These are phyloP conservation scores for Yarrowia yakushimensis DNA, from an alignment of 805 yeast genomes.

Conservation along the genomic window DNA sequence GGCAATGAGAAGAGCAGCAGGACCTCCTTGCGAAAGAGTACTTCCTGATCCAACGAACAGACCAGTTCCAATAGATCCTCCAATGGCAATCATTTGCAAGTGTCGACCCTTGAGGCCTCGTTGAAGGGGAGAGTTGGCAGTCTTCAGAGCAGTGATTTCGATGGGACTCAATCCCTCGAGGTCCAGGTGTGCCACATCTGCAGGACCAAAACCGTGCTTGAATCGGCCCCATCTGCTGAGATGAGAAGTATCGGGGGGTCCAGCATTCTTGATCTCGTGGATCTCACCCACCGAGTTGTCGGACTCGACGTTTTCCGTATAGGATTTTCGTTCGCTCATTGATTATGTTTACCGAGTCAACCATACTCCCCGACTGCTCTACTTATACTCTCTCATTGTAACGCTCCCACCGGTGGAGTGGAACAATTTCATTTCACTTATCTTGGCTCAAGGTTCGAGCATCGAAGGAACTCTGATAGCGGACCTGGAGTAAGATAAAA, in stretches of 20 bases:
- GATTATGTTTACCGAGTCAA: background rate
- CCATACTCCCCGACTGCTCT: background rate
- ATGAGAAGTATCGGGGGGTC: constrained; percentile 5
- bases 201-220: constrained; percentile 44
- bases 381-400: background rate
- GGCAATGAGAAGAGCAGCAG: constrained; percentile 49
- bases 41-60: constrained; percentile 50
- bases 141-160: constrained; percentile 26
- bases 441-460: background rate
- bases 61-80: constrained; percentile 79
- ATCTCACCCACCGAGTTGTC: constrained; percentile 5
- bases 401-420: background rate
- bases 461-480: constrained; percentile 5
- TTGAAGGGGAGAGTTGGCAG: constrained; percentile 53
- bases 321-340: constrained; percentile 10
- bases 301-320: background rate
- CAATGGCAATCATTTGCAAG: constrained; percentile 62
- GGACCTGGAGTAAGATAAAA: background rate
- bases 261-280: background rate
- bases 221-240: constrained; percentile 31
- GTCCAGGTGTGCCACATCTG: constrained; percentile 41
- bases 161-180: constrained; percentile 35
- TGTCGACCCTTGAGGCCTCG: constrained; percentile 39
- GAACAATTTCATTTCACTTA: constrained; percentile 1
- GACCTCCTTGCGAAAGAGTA: constrained; percentile 47